Evolutionary conservation across 1,139 yeast species (phyloP).

Genomic region (Kodamaea fungicola): DNA sequence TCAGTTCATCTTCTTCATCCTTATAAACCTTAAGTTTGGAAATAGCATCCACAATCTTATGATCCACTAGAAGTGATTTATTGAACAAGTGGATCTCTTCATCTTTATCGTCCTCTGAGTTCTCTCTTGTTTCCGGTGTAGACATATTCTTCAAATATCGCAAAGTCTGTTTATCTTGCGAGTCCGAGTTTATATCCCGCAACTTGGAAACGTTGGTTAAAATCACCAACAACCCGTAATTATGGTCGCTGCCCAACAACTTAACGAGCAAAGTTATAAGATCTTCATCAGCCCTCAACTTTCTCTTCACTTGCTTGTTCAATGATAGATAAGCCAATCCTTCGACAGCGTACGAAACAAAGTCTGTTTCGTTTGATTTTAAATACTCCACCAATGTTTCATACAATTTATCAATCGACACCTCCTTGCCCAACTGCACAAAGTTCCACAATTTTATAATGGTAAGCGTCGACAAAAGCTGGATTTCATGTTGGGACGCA

Average conservation of each 20-base stretch:
- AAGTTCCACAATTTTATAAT: slow-evolving; percentile 45
- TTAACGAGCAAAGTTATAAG: slow-evolving; percentile 21
- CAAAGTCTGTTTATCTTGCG: slow-evolving; percentile 18
- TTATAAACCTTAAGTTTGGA: slow-evolving; percentile 21
- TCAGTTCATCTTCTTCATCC: slow-evolving; percentile 14
- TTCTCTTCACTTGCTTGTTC: slow-evolving; percentile 27
- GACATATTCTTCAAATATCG: slow-evolving; percentile 35
- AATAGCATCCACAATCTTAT: slow-evolving; percentile 25
- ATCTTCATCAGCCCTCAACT: slow-evolving; percentile 30
- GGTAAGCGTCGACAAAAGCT: slow-evolving; percentile 30
- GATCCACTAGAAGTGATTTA: slow-evolving; percentile 21
- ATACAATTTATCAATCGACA: slow-evolving; percentile 6
- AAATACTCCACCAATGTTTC: slow-evolving; percentile 6
- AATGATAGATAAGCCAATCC: slow-evolving; percentile 47
- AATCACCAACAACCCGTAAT: slow-evolving; percentile 38
- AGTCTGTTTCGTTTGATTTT: slow-evolving; percentile 7
- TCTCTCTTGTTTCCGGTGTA: slow-evolving; percentile 19
- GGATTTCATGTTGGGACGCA: slow-evolving; percentile 16
- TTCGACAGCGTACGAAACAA: slow-evolving; percentile 32
- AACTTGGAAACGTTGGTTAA: slow-evolving; percentile 36
- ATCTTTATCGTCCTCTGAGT: slow-evolving; percentile 16
- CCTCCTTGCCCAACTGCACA: slow-evolving; percentile 24
- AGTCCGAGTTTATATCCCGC: slow-evolving; percentile 15
- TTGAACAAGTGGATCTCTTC: slow-evolving; percentile 31
- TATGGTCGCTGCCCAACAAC: slow-evolving; percentile 8